A percentile compares a stretch with the other conserved stretches of the same genome.
Evolutionary conservation across 2,329 filamentous ascomycete species (phyloP).

Genomic region (Phyllosticta ampelicida): DNA sequence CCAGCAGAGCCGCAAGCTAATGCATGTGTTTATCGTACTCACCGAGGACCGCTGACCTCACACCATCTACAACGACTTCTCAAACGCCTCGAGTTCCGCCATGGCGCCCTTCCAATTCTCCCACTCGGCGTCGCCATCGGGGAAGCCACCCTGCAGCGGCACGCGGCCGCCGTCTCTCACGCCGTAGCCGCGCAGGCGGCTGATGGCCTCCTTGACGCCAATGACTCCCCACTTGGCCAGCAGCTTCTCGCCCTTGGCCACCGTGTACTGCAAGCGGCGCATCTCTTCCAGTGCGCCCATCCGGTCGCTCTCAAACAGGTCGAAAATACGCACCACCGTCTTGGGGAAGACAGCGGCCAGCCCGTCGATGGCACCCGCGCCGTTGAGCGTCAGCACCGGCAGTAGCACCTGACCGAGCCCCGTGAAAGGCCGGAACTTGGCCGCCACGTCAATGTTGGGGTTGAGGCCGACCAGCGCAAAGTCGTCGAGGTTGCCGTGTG

Average conservation of each 20-base stretch:
- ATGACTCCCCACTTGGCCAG: constrained; percentile 46
- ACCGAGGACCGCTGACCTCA: neutral
- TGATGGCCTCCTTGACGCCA: constrained; percentile 50
- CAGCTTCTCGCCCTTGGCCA: constrained; percentile 48
- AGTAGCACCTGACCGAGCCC: constrained; percentile 52
- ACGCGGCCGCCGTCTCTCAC: constrained; percentile 39
- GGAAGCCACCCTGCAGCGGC: constrained; percentile 35
- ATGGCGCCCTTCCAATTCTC: constrained; percentile 8
- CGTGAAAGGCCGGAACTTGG: constrained; percentile 46
- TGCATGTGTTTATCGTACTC: neutral
- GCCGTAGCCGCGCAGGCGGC: constrained; percentile 43
- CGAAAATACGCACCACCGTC: constrained; percentile 44
- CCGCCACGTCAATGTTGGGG: constrained; percentile 41
- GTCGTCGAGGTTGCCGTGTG: constrained; percentile 49
- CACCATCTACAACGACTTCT: constrained; percentile 3
- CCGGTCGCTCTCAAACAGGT: constrained; percentile 22
- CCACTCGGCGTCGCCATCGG: constrained; percentile 8
- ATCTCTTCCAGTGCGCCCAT: constrained; percentile 27
- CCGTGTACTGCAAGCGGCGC: constrained; percentile 44
- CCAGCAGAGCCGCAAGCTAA: constrained; percentile 9
- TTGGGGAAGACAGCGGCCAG: constrained; percentile 51
- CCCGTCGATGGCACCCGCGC: constrained; percentile 51
- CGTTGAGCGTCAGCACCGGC: constrained; percentile 47
- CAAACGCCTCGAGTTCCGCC: constrained; percentile 8
- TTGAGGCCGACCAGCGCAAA: constrained; percentile 45